Base-by-base conservation (phyloP, 1,284 basidiomycete species). In the Tylopilus orsonianus region DNA sequence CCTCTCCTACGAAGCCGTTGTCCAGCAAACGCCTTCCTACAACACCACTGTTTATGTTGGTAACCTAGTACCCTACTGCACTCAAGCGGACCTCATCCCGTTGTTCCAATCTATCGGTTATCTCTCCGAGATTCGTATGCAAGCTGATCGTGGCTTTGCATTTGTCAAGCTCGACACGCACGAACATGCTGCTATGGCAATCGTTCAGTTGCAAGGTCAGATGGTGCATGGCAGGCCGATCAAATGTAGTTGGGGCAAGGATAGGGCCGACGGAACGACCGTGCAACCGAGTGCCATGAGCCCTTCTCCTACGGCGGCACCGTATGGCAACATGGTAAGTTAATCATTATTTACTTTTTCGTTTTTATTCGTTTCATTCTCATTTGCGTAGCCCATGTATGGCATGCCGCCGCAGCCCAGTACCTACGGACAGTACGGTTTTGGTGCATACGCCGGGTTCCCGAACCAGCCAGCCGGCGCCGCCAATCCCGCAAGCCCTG, bases 231-330 rank as follows among this genome's bases (percentile, higher is more conserved):
- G 95, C 42, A 76, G 96, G 36, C 93, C 93, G 12, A 90, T 98
- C 76, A 96, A 97, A 71, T 96, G 93, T 70, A 93, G 92, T 57
- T 99, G 96, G 96, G 96, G 96, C 54, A 98, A 97, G 72, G 95
- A 97, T 66, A 81, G 92, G 54, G 82, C 83, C 30, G 88, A 90
- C 64, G 87, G 83, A 26, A 76, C 75, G 16, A 73, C 76, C 37
- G 75, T 78, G 27, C 73, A 81, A 54, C 75, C 79, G 30, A 60
- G 67, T 23, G 64, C 81, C 24, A 70, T 88, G 61, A 87, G 81
- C 58, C 86, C 87, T 27, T 76, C 84, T 42, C 74, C 85, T 24
- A 74, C 81, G 14, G 74, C 85, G 19, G 64, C 83, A 40, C 82
- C 86, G 16, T 91, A 90, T 64, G 84, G 77, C 48, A 84, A 81